These are phyloP conservation scores for Agapanthus africanus DNA, from an alignment of 106 monocot genomes.

Conservation along the genomic window DNA sequence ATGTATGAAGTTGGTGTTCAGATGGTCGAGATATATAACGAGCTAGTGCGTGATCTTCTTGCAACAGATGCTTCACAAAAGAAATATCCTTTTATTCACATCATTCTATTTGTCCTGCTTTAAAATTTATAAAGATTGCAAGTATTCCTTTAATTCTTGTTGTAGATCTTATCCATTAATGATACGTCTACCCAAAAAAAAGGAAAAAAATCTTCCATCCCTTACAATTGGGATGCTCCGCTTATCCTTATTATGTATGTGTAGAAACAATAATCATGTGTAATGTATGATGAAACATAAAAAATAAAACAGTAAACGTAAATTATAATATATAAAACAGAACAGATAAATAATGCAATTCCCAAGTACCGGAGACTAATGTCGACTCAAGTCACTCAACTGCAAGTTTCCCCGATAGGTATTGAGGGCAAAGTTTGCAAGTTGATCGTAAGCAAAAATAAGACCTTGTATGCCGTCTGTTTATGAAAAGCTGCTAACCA, in stretches of 20 bases:
- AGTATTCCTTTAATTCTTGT: not conserved
- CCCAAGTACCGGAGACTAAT: too few relatives aligned
- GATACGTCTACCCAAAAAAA: too few relatives aligned
- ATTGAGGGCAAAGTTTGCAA: too few relatives aligned
- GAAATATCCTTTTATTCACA: slow-evolving; percentile 63
- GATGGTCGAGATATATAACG: slow-evolving; percentile 89
- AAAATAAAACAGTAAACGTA: not conserved
- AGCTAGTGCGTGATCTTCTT: slow-evolving; percentile 77
- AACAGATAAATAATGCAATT: too few relatives aligned
- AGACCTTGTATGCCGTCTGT: too few relatives aligned
- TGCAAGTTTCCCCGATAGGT: too few relatives aligned
- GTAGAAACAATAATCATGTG: not conserved
- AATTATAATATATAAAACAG: not conserved
- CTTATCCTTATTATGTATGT: not conserved
- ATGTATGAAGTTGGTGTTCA: slow-evolving; percentile 66
- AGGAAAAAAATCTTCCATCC: too few relatives aligned
- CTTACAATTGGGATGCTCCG: not conserved
- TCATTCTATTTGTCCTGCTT: not conserved
- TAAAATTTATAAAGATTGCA: not conserved
- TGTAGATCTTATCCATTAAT: not conserved
- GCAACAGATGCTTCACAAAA: slow-evolving; percentile 46
- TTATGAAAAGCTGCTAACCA: too few relatives aligned
- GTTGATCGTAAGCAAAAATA: too few relatives aligned
- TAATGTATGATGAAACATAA: not conserved
- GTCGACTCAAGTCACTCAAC: too few relatives aligned